Base-by-base conservation (phyloP, 2,329 filamentous ascomycete genomes). In the Aureobasidium zeae region DNA sequence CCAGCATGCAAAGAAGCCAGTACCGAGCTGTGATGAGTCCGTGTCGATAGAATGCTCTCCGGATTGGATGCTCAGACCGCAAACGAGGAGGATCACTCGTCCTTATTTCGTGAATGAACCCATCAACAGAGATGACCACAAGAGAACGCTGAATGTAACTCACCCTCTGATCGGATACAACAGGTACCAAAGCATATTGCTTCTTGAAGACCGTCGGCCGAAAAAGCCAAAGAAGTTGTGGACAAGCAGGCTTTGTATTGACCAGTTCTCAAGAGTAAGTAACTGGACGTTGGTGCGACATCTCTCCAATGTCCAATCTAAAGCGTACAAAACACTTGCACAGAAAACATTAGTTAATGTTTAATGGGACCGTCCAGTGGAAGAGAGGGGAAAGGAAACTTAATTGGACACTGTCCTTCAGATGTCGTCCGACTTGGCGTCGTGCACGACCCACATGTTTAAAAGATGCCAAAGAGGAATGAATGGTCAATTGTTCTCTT, bases 81-180 rank as follows among this genome's bases (percentile, higher is more conserved):
- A 87, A 73, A 48, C 73, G 69, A 47, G 83, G 83, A 52, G 81
- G 79, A 66, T 85, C 77, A 52, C 81, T 83, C 46, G 83, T 87
- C 67, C 82, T 86, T 55, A 8, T 15, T 15, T 17, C 6, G 4
- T 32, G 28, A 12, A 19, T 21, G 10, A n/a, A n/a, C n/a, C n/a
- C 16, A 25, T 42, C 17, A 25, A 42, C 29, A 42, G 28, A n/a
- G n/a, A 39, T 19, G 42, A 28, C 32, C 20, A 12, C 15, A 22
- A 26, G 22, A 26, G 17, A 28, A n/a, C 24, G 8, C 12, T 25
- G 3, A n/a, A 25, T 31, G 13, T 17, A 32, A 73, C 80, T 63
- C 65, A 84, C 81, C 83, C 81, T 73, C 83, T 74, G 53, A 87
- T 69, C 57, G 82, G 82, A 66, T 83, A 86, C 52, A 87, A 67